Base-by-base conservation (phyloP, 2,329 filamentous ascomycete genomes). In the Cytospora paraplurivora region DNA sequence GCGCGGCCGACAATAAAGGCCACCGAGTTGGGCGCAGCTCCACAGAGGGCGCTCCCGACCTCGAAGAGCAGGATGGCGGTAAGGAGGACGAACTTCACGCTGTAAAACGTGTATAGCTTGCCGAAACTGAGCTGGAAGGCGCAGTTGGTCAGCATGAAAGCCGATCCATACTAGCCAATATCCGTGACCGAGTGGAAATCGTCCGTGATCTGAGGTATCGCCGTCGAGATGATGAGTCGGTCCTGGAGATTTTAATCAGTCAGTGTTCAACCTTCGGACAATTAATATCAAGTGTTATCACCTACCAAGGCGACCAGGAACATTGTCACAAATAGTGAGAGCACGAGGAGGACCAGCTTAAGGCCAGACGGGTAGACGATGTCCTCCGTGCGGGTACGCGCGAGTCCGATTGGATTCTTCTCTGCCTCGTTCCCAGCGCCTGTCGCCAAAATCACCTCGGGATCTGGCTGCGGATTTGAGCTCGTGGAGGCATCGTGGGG, bases 1-100 rank as follows among this genome's bases (percentile, higher is more conserved):
- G 76, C 77, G 17, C 77, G 72, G 5, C 78, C 77, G 41, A 78
- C 32, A 34, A 80, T 79, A 56, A 79, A 75, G 15, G 73, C 74
- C n/a, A 73, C 67, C 3, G 75, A 77, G 62, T 62, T 76, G 13
- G 76, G 76, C 17, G 77, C 77, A 0, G 75, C 73, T 7, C 76
- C 77, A 63, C 77, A 79, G 49, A 79, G 66, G 32, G 74, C 73
- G 5, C 75, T 78, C 1, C 77, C 77, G 52, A 75, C 63, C 69
- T 77, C 75, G 66, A 77, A 77, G 21, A 77, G 67, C 17, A 72
- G 19, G 41, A 77, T 70, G 41, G 71, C 67, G 32, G 64, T 38
- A n/a, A 76, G 66, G 62, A 75, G 76, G 59, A 71, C 67, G 19
- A 55, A 53, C 62, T 76, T 76, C 63, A 78, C 68, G 56, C 72